A percentile compares a stretch with the other conserved stretches of the same genome.
phyloP scores from a whole-genome alignment of 2,329 filamentous ascomycete genomes.

The Scedosporium minutisporum region DNA sequence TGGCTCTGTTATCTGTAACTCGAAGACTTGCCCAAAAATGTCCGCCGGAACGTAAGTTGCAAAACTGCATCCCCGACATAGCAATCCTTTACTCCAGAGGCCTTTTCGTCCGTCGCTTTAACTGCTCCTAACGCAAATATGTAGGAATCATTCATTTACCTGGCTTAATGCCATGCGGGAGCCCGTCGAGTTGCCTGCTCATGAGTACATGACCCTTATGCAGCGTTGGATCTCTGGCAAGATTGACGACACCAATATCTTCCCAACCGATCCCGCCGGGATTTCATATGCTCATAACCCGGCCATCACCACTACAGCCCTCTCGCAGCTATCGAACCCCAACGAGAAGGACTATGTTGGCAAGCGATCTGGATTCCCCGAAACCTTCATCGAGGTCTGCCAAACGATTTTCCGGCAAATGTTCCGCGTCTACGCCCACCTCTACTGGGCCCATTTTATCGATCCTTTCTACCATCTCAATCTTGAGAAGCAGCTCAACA shows the following conservation, averaged over 20 bases:
- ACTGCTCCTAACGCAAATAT: not conserved
- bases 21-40: conserved; percentile 78
- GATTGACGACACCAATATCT: conserved; percentile 80
- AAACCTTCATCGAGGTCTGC: conserved; percentile 81
- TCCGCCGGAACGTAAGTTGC: conserved; percentile 77
- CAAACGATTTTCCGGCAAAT: conserved; percentile 95
- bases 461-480: conserved; percentile 79
- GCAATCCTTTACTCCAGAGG: not conserved
- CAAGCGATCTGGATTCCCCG: conserved; percentile 85
- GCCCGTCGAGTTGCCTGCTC: conserved; percentile 84
- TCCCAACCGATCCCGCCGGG: conserved; percentile 73
- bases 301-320: conserved; percentile 45
- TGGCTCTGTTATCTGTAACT: conserved; percentile 72
- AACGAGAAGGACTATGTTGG: conserved; percentile 71
- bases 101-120: not conserved
- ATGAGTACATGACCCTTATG: conserved; percentile 90
- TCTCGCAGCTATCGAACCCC: conserved; percentile 52
- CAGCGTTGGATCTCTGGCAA: conserved; percentile 97
- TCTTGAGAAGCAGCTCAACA: conserved; percentile 73
- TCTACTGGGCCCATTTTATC: conserved; percentile 93
- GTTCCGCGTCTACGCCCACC: conserved; percentile 95
- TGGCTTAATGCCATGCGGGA: conserved; percentile 85
- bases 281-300: conserved; percentile 58
- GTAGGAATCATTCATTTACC: conserved; percentile 83
- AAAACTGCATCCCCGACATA: not conserved